These are phyloP conservation scores for Aspergillus felis DNA, from an alignment of 2,329 filamentous ascomycete species.

Conservation along the genomic window DNA sequence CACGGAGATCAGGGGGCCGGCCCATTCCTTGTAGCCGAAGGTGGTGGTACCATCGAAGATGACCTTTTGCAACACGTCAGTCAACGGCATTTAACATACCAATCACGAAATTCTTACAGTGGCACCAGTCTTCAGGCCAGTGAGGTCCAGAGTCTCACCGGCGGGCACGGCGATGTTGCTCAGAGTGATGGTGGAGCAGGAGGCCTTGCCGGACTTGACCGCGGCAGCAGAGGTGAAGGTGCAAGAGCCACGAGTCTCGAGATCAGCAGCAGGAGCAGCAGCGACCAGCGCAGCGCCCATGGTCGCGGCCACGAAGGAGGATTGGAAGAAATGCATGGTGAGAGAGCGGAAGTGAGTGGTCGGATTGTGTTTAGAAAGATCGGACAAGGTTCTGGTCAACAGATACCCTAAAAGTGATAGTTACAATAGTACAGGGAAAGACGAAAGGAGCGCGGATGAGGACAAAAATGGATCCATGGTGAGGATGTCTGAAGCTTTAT, in stretches of 20 bases:
- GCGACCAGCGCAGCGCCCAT: constrained; percentile 13
- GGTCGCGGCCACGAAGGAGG: constrained; percentile 7
- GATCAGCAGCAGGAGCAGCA: constrained; percentile 20
- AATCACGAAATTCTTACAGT: constrained; percentile 27
- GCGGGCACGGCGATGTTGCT: constrained; percentile 54
- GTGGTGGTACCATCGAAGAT: constrained; percentile 63
- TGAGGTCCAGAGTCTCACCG: constrained; percentile 57
- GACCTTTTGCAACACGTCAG: constrained; percentile 32
- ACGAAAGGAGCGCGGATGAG: background rate
- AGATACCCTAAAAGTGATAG: background rate
- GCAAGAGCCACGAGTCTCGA: constrained; percentile 38
- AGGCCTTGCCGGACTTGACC: constrained; percentile 45
- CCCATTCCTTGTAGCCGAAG: constrained; percentile 64
- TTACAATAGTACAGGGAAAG: background rate
- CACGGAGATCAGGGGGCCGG: constrained; percentile 59
- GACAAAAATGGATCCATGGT: background rate
- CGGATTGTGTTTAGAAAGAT: background rate
- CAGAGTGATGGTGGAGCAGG: constrained; percentile 54
- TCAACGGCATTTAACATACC: background rate
- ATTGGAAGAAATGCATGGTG: constrained; percentile 13
- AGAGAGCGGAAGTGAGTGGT: background rate
- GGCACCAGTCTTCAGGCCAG: constrained; percentile 50
- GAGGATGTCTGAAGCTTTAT: background rate
- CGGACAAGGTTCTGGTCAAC: background rate
- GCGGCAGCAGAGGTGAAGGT: constrained; percentile 52